A percentile compares a stretch with the other conserved stretches of the same genome.
These are phyloP conservation scores for Cladobotryum protrusum DNA, from an alignment of 2,329 filamentous ascomycete genomes.

Conservation along the genomic window DNA sequence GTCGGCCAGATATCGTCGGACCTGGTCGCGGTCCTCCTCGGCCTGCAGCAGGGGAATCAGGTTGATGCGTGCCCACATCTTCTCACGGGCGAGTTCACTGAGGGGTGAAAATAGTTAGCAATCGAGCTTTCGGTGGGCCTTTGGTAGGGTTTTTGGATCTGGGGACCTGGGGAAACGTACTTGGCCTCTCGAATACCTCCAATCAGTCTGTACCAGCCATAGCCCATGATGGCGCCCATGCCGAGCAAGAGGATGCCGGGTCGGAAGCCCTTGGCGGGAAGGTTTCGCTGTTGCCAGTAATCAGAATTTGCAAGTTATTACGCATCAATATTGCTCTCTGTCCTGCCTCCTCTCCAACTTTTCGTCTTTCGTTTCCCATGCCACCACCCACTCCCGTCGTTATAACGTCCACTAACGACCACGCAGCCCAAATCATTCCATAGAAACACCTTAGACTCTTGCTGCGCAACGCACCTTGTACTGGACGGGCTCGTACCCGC, in stretches of 20 bases:
- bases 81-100: conserved; percentile 91
- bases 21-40: conserved; percentile 93
- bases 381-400: neutral
- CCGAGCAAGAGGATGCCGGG: conserved; percentile 72
- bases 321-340: neutral
- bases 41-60: conserved; percentile 90
- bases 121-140: neutral
- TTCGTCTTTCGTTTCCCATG: neutral
- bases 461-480: conserved; percentile 66
- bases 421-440: neutral
- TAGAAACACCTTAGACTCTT: neutral
- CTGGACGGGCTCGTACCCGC: conserved; percentile 94
- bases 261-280: conserved; percentile 85
- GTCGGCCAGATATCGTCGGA: conserved; percentile 79
- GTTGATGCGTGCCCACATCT: conserved; percentile 97
- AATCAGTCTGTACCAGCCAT: conserved; percentile 83
- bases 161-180: conserved; percentile 48
- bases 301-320: neutral
- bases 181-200: conserved; percentile 84
- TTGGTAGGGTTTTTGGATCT: neutral
- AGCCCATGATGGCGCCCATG: conserved; percentile 73
- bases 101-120: neutral
- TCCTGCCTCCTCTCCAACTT: neutral
- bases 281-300: conserved; percentile 61
- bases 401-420: neutral